These are phyloP conservation scores for Claviceps digitariae DNA, from an alignment of 2,329 filamentous ascomycete genomes.

Conservation along the genomic window DNA sequence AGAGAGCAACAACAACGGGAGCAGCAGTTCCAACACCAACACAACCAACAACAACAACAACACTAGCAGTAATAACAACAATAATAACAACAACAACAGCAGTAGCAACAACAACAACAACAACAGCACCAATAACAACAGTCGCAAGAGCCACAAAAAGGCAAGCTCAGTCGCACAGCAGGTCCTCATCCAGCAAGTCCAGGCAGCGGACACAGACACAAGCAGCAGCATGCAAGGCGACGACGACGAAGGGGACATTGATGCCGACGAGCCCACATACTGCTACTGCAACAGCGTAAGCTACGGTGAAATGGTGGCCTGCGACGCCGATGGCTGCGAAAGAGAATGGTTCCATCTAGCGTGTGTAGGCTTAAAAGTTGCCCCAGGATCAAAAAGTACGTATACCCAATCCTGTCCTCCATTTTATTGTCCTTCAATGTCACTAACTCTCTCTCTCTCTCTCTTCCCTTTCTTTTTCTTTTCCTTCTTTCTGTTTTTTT, in stretches of 20 bases:
- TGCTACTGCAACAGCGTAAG: constrained; percentile 71
- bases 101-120: neutral
- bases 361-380: constrained; percentile 66
- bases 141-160: constrained; percentile 49
- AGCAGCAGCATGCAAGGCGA: constrained; percentile 26
- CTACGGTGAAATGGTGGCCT: constrained; percentile 76
- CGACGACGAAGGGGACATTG: constrained; percentile 43
- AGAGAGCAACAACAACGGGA: constrained; percentile 17
- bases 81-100: neutral
- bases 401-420: constrained; percentile 10
- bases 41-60: constrained; percentile 27
- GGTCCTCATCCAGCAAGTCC: constrained; percentile 19
- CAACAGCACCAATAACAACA: constrained; percentile 7
- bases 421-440: neutral
- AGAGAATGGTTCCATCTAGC: constrained; percentile 76
- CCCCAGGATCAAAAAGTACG: constrained; percentile 63
- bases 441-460: neutral
- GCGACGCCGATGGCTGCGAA: constrained; percentile 58
- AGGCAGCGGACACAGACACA: constrained; percentile 25
- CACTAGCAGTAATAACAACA: neutral
- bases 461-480: neutral
- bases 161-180: constrained; percentile 26
- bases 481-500: neutral
- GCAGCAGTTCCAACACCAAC: constrained; percentile 38
- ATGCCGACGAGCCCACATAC: constrained; percentile 59